Base-by-base conservation (phyloP, 2,329 filamentous ascomycete genomes). In the Hyphodiscus sp. region DNA sequence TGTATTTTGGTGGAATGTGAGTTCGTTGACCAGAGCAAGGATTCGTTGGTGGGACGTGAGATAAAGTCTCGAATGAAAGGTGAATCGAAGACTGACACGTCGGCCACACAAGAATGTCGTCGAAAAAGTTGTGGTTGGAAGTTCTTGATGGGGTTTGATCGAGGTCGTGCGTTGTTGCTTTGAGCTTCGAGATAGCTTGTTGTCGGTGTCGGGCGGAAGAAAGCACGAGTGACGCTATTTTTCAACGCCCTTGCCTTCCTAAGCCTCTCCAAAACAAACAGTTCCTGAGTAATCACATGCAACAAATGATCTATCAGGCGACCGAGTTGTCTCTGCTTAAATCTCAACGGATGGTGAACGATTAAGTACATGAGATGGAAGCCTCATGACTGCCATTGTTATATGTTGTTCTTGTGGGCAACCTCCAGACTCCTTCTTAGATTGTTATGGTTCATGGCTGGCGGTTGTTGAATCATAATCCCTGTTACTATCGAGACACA, bases 1-100 rank as follows among this genome's bases (percentile, higher is more conserved):
- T 58, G 54, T 60, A 8, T 55, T 58, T 47, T 53, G 57, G 53
- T 59, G 58, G 51, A 61, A 62, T 61, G 59, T 48, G 55, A 62
- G 62, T 47, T 48, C 52, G 56, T 58, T 53, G 54, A 53, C 61
- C 56, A 59, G 61, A 59, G 58, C 56, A 61, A 56, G 56, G 5
- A 38, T 38, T 38, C 4, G 5, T 38, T 15, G 33, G 11, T 10
- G 33, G 11, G 33, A 38, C 33, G 33, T 6, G 33, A 38, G 11
- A 13, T 38, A 13, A n/a, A n/a, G 33, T n/a, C 33, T 38, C 5
- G 13, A 38, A 38, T 38, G 33, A 38, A 38, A 38, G 16, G 33
- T 38, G 16, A 10, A 47, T 53, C 51, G 47, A 53, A 45, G 52
- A 51, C 54, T 53, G 43, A 53, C 45, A 55, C 57, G 46, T 50